These are phyloP conservation scores for Polychaeton citri DNA, from an alignment of 2,329 filamentous ascomycete genomes.

Conservation along the genomic window DNA sequence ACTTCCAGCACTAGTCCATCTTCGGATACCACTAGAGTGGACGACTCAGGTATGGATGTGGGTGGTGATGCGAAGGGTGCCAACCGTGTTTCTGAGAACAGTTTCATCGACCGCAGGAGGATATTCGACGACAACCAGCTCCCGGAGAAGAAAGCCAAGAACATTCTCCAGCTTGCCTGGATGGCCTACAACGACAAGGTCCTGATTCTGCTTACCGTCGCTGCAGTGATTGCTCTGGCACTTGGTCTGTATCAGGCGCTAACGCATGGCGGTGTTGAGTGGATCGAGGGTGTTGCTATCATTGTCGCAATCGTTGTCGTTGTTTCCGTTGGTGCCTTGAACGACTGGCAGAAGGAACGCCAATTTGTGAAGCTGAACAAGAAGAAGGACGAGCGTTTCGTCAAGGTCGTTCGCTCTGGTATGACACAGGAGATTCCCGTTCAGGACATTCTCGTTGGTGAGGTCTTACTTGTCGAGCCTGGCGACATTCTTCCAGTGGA, in stretches of 20 bases:
- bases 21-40: slow-evolving; percentile 13
- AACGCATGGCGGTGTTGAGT: slow-evolving; percentile 56
- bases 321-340: slow-evolving; percentile 61
- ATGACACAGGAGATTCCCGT: slow-evolving; percentile 56
- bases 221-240: slow-evolving; percentile 59
- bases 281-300: slow-evolving; percentile 73
- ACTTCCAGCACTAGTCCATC: slow-evolving; percentile 17
- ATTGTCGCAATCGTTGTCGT: slow-evolving; percentile 65
- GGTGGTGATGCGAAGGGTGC: slow-evolving; percentile 4
- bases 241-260: slow-evolving; percentile 56
- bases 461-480: slow-evolving; percentile 59
- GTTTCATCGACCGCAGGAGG: slow-evolving; percentile 51
- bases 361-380: slow-evolving; percentile 70
- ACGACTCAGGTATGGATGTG: slow-evolving; percentile 9
- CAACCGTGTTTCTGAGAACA: slow-evolving; percentile 17
- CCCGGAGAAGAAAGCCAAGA: slow-evolving; percentile 57
- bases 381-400: slow-evolving; percentile 62
- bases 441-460: slow-evolving; percentile 59
- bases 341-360: slow-evolving; percentile 71
- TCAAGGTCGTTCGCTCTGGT: slow-evolving; percentile 67
- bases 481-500: slow-evolving; percentile 62
- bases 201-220: slow-evolving; percentile 55
- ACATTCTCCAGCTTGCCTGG: slow-evolving; percentile 59
- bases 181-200: slow-evolving; percentile 76
- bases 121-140: slow-evolving; percentile 58